These are phyloP conservation scores for Russula griseocarnosa DNA, from an alignment of 768 basidiomycete species.

Conservation along the genomic window DNA sequence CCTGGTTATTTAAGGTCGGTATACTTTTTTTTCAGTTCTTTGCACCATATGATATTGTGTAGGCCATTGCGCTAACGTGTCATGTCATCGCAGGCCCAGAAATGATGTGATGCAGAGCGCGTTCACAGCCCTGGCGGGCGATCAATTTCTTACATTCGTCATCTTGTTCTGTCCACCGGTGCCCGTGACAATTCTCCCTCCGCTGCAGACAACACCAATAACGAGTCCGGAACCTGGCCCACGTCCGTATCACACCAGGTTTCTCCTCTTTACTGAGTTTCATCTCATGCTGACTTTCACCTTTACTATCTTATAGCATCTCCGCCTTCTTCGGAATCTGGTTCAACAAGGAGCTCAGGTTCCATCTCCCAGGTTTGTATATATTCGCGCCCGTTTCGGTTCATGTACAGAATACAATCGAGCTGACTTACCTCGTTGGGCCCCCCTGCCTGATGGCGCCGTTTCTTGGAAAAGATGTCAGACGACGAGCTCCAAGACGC, in stretches of 20 bases:
- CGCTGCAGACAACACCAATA: neutral
- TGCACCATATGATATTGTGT: no score
- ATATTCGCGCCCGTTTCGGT: neutral
- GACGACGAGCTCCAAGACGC: conserved; percentile 17
- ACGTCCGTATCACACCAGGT: neutral
- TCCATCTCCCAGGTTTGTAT: conserved; percentile 19
- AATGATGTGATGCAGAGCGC: conserved; percentile 11
- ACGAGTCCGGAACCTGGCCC: neutral
- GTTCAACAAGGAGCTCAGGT: conserved; percentile 13
- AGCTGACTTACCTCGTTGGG: neutral
- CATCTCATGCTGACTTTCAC: neutral
- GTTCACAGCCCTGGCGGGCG: neutral
- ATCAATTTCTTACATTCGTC: conserved; percentile 13
- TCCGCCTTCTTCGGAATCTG: conserved; percentile 1
- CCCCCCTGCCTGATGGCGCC: neutral
- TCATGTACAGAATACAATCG: neutral
- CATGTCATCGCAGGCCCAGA: neutral
- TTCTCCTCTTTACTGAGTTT: neutral
- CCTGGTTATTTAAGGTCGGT: conserved; percentile 10
- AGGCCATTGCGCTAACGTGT: neutral
- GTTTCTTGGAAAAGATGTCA: conserved; percentile 12
- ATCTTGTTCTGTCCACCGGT: conserved; percentile 13
- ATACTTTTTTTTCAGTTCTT: neutral
- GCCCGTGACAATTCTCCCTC: neutral
- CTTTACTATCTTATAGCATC: neutral